These are phyloP conservation scores for Aspergillus campestris DNA, from an alignment of 495 filamentous ascomycete species.

Conservation along the genomic window DNA sequence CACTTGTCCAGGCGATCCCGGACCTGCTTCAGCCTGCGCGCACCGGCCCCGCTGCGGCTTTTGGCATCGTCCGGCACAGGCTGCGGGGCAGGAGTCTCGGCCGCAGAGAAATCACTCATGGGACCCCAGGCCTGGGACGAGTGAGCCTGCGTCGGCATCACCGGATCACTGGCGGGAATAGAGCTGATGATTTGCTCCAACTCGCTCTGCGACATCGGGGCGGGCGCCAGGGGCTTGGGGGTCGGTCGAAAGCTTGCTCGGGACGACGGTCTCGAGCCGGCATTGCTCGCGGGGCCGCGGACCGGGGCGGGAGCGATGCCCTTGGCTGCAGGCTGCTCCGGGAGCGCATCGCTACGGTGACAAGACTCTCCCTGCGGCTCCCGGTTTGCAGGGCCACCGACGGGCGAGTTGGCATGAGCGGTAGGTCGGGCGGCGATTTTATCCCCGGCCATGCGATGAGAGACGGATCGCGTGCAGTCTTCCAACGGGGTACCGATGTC, in stretches of 20 bases:
- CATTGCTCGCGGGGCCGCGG: constrained; percentile 18
- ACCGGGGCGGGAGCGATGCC: constrained; percentile 12
- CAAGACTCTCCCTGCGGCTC: constrained; percentile 15
- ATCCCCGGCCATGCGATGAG: constrained; percentile 32
- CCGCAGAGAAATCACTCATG: constrained; percentile 30
- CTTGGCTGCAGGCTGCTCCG: constrained; percentile 10
- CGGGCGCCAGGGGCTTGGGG: constrained; percentile 34
- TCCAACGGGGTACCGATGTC: constrained; percentile 36
- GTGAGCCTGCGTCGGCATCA: constrained; percentile 30
- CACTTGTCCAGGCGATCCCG: constrained; percentile 51
- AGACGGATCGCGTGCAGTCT: constrained; percentile 19
- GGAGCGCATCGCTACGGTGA: constrained; percentile 9
- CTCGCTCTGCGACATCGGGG: constrained; percentile 30
- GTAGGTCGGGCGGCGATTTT: constrained; percentile 35
- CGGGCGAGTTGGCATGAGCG: constrained; percentile 24
- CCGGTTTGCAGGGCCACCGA: constrained; percentile 11
- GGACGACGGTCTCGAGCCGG: constrained; percentile 29
- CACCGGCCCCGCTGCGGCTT: constrained; percentile 29
- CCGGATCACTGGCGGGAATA: constrained; percentile 51
- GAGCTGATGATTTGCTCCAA: constrained; percentile 26
- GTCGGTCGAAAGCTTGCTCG: constrained; percentile 28
- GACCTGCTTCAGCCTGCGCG: constrained; percentile 30
- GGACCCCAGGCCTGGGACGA: constrained; percentile 41
- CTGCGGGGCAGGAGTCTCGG: constrained; percentile 24
- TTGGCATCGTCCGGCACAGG: constrained; percentile 19